Evolutionary conservation across 768 basidiomycete species (phyloP).

Genomic region (Tricholoma hemisulphureum): DNA sequence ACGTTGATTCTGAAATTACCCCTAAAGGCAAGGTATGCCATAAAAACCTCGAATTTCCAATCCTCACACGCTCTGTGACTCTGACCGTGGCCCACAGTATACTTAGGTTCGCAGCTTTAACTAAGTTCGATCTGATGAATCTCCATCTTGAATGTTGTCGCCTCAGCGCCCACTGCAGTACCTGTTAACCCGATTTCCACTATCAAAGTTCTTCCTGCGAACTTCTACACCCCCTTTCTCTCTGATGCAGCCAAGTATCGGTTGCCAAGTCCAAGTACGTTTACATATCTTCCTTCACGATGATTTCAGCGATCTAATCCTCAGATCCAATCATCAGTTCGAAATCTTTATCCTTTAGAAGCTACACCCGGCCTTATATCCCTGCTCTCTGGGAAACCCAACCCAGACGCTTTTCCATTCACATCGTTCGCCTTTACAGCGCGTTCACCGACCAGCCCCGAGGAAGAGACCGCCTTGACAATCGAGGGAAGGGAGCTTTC

Average conservation of each 20-base stretch:
- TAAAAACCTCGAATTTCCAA: background rate
- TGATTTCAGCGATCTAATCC: constrained; percentile 3
- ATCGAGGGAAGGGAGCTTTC: constrained; percentile 61
- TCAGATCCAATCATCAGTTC: constrained; percentile 39
- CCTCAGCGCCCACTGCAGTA: background rate
- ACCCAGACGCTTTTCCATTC: constrained; percentile 89
- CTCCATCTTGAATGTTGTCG: background rate
- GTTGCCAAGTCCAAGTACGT: constrained; percentile 63
- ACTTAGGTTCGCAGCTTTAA: background rate
- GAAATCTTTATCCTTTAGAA: constrained; percentile 77
- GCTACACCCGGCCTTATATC: constrained; percentile 74
- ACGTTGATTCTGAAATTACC: constrained; percentile 3
- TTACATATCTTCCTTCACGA: constrained; percentile 2
- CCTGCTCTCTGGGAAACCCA: constrained; percentile 89
- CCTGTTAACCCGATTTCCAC: background rate
- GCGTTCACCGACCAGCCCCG: constrained; percentile 45
- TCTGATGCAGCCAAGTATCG: constrained; percentile 61
- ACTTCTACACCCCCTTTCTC: constrained; percentile 58
- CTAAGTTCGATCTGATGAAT: constrained; percentile 5
- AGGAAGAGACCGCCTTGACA: constrained; percentile 46
- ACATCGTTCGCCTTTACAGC: constrained; percentile 70
- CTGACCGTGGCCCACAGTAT: background rate
- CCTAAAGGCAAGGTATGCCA: constrained; percentile 8
- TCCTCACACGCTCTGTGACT: background rate
- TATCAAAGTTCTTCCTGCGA: constrained; percentile 43